Conservation (phyloP, 129 eudicot species). For the Saussurea involucrata region DNA sequence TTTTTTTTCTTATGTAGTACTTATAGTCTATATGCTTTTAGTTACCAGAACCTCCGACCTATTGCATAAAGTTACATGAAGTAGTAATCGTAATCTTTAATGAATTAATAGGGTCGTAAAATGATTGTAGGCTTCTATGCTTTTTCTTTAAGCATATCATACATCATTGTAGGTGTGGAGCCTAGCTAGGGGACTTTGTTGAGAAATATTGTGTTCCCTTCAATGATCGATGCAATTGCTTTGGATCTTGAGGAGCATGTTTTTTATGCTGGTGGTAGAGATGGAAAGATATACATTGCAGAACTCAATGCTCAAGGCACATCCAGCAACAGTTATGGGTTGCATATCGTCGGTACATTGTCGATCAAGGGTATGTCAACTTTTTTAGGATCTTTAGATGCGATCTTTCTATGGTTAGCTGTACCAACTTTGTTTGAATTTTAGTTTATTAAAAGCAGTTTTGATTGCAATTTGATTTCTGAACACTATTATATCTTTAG, state of each 20-base stretch:
- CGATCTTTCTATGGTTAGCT: neutral
- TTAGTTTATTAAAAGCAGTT: neutral
- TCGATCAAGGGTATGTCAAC: conserved; percentile 59
- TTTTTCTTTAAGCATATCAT: too few species aligned
- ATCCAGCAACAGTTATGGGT: conserved; percentile 46
- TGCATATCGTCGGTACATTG: conserved; percentile 65
- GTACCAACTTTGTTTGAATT: neutral
- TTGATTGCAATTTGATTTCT: neutral
- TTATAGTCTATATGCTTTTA: neutral
- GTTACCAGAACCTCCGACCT: neutral
- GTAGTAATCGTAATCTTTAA: too few species aligned
- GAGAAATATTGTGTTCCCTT: conserved; percentile 71
- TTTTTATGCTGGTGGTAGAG: conserved; percentile 87
- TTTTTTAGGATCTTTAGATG: neutral
- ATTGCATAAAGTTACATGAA: too few species aligned
- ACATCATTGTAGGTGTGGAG: too few species aligned
- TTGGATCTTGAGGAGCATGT: conserved; percentile 75
- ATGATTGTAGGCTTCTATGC: too few species aligned
- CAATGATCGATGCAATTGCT: conserved; percentile 74
- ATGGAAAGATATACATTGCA: conserved; percentile 83
- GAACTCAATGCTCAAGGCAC: conserved; percentile 53
- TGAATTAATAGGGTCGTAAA: too few species aligned
- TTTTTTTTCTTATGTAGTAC: neutral
- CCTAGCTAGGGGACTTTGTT: conserved; percentile 55
- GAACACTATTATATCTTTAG: neutral